Evolutionary conservation across 2,329 filamentous ascomycete species (phyloP).

Genomic region (Byssochlamys sp.): DNA sequence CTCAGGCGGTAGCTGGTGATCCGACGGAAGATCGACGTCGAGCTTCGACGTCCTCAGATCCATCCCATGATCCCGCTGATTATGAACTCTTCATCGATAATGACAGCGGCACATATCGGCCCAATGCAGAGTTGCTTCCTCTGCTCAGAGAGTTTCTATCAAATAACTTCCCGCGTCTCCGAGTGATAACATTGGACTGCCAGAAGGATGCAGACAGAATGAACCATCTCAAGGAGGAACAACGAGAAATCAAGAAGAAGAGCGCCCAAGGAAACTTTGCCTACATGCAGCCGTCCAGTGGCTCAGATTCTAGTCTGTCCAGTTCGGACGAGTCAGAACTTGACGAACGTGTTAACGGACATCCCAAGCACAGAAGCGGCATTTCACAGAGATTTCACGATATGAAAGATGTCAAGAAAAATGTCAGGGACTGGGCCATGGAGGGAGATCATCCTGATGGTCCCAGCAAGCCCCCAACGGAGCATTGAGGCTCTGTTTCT

Average conservation of each 20-base stretch:
- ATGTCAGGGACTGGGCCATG: conserved; percentile 24
- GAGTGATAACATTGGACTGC: conserved; percentile 65
- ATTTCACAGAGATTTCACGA: conserved; percentile 22
- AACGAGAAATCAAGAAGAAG: conserved; percentile 63
- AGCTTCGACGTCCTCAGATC: conserved; percentile 23
- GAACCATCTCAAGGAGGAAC: conserved; percentile 63
- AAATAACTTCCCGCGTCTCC: conserved; percentile 65
- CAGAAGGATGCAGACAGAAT: conserved; percentile 62
- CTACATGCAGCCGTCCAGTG: conserved; percentile 44
- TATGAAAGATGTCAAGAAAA: conserved; percentile 29
- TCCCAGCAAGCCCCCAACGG: not conserved
- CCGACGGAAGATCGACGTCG: conserved; percentile 24
- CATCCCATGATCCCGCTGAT: conserved; percentile 45
- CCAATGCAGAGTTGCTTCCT: conserved; percentile 66
- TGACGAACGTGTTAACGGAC: conserved; percentile 30
- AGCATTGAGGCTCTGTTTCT: not conserved
- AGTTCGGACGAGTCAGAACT: conserved; percentile 52
- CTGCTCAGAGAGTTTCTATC: conserved; percentile 61
- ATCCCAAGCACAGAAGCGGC: conserved; percentile 17
- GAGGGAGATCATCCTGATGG: conserved; percentile 13
- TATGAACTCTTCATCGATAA: conserved; percentile 94
- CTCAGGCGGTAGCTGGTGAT: conserved; percentile 18
- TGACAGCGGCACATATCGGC: conserved; percentile 85
- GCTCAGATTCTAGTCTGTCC: conserved; percentile 34
- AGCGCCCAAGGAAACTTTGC: conserved; percentile 41